phyloP scores from a whole-genome alignment of 768 basidiomycete genomes.

The Vararia minispora region DNA sequence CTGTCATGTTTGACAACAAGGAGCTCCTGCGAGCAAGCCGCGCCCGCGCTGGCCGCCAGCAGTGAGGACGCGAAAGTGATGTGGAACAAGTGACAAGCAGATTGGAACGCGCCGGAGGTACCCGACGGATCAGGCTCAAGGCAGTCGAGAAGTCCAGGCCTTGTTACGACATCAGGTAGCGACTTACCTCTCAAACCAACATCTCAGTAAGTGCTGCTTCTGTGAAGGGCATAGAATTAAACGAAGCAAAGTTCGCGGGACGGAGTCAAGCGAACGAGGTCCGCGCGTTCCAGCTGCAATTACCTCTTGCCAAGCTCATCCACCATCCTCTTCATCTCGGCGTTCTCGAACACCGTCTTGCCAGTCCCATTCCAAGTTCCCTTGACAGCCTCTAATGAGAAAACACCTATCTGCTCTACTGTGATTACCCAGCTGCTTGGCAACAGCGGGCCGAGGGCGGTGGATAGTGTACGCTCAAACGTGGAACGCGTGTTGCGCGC shows the following conservation, averaged over 20 bases:
- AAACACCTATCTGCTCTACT: constrained; percentile 6
- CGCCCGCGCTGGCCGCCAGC: too few species aligned
- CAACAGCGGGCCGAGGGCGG: constrained; percentile 3
- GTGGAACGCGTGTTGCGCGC: constrained; percentile 5
- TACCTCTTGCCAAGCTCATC: neutral
- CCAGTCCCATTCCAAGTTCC: constrained; percentile 8
- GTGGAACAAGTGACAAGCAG: too few species aligned
- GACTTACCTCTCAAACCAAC: too few species aligned
- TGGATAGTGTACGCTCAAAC: constrained; percentile 2
- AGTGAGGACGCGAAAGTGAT: too few species aligned
- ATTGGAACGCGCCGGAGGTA: too few species aligned
- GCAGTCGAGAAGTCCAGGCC: too few species aligned
- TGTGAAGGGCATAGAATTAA: neutral
- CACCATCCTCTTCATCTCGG: constrained; percentile 8
- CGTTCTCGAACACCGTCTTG: constrained; percentile 7
- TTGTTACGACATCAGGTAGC: too few species aligned
- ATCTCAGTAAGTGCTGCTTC: neutral
- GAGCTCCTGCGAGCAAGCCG: too few species aligned
- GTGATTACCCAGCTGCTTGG: constrained; percentile 3
- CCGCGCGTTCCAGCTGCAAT: too few species aligned
- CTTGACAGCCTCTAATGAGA: constrained; percentile 8
- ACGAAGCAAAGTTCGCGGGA: neutral
- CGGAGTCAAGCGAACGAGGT: too few species aligned
- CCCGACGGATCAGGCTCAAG: too few species aligned
- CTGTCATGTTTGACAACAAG: too few species aligned